Base-by-base conservation (phyloP, 768 basidiomycete species). In the Pleurotus salmoneostramineus region DNA sequence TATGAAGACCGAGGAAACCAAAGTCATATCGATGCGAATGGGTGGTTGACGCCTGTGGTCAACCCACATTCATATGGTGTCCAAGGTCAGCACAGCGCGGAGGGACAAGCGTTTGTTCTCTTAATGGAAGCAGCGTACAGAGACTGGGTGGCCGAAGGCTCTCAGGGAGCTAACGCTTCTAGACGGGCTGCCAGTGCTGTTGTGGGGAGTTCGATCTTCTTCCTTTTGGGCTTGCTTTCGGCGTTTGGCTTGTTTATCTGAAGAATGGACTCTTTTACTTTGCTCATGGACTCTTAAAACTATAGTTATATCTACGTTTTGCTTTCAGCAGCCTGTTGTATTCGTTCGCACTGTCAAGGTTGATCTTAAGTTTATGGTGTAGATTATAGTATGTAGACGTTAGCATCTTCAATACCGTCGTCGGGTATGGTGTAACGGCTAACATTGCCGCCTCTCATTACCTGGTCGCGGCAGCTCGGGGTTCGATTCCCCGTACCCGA, bases 61-160 rank as follows among this genome's bases (percentile, higher is more conserved):
- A 76, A 95, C 65, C 93, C 93, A 0, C 68, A 87, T 55, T 67
- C 74, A 1, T 85, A 77, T 63, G 72, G 74, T 0, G 8, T 60
- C 1, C 58, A 80, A 59, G 87, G 88, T 0, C 58, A 69, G 0
- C 17, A 82, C 15, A 89, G 88, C 59, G 82, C 93, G 1, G 93
- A 95, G 68, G 85, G 78, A 0, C 79, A 95, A 72, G 89, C 88
- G 5, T 95, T 95, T 68, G 82, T 89, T 8, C 68, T 95, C 4
- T 77, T 85, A 65, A 77, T 94, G 71, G 77, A 92, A 58, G 81
- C 89, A 0, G 88, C 89, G 3, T 90, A 85, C 77, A 74, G 78
- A 45, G 92, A 93, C 62, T 93, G 91, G 90, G 77, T 80, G 1
- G 73, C 71, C 0, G 77, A 67, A 32, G 87, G 88, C 0, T 71